These are phyloP conservation scores for Panicum virgatum DNA, from an alignment of 202 grass and related monocot species.

Conservation along the genomic window DNA sequence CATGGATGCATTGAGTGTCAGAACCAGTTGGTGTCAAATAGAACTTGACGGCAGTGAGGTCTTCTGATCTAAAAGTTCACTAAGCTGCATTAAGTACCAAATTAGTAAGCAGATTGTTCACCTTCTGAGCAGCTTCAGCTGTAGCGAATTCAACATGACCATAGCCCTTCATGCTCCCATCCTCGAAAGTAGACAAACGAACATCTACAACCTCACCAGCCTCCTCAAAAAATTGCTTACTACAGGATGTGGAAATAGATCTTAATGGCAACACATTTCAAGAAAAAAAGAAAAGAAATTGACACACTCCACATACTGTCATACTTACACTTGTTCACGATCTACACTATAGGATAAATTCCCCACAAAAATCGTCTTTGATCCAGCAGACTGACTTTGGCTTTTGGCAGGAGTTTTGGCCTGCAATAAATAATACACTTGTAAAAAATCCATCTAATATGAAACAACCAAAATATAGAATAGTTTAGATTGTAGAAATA, in stretches of 20 bases:
- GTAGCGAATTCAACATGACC: conserved; percentile 83
- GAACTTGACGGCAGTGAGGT: conserved; percentile 1
- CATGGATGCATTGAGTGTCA: not conserved
- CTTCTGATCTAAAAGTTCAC: not conserved
- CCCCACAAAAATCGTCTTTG: conserved; percentile 81
- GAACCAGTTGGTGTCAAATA: not conserved
- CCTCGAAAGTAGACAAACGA: conserved; percentile 49
- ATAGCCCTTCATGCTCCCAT: conserved; percentile 75
- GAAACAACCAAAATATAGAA: not conserved
- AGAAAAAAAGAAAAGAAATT: not conserved
- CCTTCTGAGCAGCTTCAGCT: conserved; percentile 69
- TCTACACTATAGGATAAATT: conserved; percentile 66
- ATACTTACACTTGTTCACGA: conserved; percentile 59
- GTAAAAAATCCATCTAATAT: conserved; percentile 7
- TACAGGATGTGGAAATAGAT: conserved; percentile 25
- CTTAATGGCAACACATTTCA: not conserved
- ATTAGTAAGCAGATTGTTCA: conserved; percentile 22
- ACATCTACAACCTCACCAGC: conserved; percentile 75
- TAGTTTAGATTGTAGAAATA: conserved; percentile 34
- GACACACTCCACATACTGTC: conserved; percentile 11
- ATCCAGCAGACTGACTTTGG: conserved; percentile 54
- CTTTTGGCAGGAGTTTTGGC: conserved; percentile 62
- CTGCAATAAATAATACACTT: conserved; percentile 42
- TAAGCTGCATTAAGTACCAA: conserved; percentile 15
- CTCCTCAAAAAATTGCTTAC: conserved; percentile 78